Percentiles rank a stretch among this genome's conserved stretches.
Conservation (phyloP, 1,284 basidiomycete species). For the Ganoderma boninense region DNA sequence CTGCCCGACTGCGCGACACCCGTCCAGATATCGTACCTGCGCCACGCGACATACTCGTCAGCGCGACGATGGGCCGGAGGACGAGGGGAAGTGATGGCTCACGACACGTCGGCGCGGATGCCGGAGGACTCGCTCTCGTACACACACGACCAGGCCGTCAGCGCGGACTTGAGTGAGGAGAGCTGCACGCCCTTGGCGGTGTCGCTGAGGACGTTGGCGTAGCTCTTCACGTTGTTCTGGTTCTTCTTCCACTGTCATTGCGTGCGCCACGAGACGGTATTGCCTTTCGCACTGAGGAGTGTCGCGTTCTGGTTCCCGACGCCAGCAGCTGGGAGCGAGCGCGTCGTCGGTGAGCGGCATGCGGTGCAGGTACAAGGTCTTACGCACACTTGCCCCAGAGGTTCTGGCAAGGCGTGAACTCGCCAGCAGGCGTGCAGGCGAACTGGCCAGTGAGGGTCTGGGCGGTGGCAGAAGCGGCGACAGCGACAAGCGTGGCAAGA, state of each 20-base stretch:
- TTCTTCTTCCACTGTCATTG: slow-evolving; percentile 63
- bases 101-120: slow-evolving; percentile 65
- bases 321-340: slow-evolving; percentile 45
- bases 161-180: slow-evolving; percentile 50
- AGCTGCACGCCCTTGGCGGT: slow-evolving; percentile 59
- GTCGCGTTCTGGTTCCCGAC: slow-evolving; percentile 61
- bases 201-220: slow-evolving; percentile 55
- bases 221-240: slow-evolving; percentile 64
- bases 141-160: slow-evolving; percentile 60
- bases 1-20: slow-evolving; percentile 52
- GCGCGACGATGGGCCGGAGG: no score
- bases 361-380: no score
- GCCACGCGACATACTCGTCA: neutral
- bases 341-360: neutral
- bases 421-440: slow-evolving; percentile 54
- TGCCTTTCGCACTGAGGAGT: slow-evolving; percentile 50
- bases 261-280: slow-evolving; percentile 60
- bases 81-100: slow-evolving; percentile 26
- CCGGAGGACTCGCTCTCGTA: slow-evolving; percentile 54
- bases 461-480: slow-evolving; percentile 34
- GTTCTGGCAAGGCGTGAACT: slow-evolving; percentile 63
- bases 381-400: slow-evolving; percentile 58
- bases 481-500: slow-evolving; percentile 27
- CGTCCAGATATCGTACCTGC: slow-evolving; percentile 67
- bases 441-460: slow-evolving; percentile 52